Evolutionary conservation across 208 protist genomes (phyloP), one percentile per base, ranked within the genome.

Genomic region (Acanthamoeba polyphaga): DNA sequence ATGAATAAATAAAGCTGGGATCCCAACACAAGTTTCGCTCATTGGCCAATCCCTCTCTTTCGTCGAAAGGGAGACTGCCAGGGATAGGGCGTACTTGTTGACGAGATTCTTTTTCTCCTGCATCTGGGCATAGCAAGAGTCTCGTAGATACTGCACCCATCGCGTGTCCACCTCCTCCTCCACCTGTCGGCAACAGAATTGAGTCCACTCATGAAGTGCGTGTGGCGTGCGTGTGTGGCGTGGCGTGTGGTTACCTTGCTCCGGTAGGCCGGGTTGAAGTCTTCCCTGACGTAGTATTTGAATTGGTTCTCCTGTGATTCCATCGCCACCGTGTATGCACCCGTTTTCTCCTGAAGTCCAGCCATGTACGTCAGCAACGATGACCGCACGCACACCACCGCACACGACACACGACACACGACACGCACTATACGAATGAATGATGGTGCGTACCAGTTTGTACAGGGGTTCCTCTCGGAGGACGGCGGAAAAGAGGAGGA

Each of bases 141-240:
- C 78, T 3, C 78, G 38, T 24, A 87, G 27, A 32, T 87, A 87
- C 49, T 87, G 78, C 49, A 87, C 29, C 78, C 78, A 87, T 60
- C 78, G 78, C 29, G 78, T 87, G 49, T 87, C 78, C 46, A 87
- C 78, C 51, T 51, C 78, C 6, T 87, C 78, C 60, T 87, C 78
- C 24, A 87, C 78, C 78, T 87, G 27, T 8, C 9, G 19, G 1
- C 38, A 19, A 4, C 38, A 43, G 43, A 78, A 43, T 46, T 34
- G 17, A 29, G 12, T n/a, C n/a, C n/a, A n/a, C n/a, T n/a, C n/a
- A n/a, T n/a, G n/a, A n/a, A n/a, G n/a, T n/a, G n/a, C n/a, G n/a
- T 43, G 38, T 1, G 38, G 38, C 4, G 38, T 43, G 38, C 38
- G 38, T n/a, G n/a, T n/a, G n/a, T n/a, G 66, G 10, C 24, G 32